These are phyloP conservation scores for Trichoderma gracile DNA, from an alignment of 2,329 filamentous ascomycete genomes.

Conservation along the genomic window DNA sequence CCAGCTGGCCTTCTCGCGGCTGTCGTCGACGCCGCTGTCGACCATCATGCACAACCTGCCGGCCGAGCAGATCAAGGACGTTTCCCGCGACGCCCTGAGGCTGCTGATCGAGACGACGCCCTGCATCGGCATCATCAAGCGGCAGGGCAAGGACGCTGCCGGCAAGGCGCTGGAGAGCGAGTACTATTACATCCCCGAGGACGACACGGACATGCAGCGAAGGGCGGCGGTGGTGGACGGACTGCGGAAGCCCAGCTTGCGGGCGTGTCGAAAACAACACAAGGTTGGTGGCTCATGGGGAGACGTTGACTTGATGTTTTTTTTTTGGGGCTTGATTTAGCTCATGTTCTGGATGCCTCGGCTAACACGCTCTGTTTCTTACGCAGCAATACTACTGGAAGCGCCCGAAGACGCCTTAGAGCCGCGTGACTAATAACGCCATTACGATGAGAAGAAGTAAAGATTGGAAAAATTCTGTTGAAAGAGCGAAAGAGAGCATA, in stretches of 20 bases:
- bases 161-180: slow-evolving; percentile 93
- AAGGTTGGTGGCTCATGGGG: slow-evolving; percentile 66
- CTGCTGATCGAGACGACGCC: slow-evolving; percentile 69
- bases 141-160: slow-evolving; percentile 93
- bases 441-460: neutral
- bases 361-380: slow-evolving; percentile 30
- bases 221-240: slow-evolving; percentile 82
- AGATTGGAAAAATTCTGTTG: neutral
- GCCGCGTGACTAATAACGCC: neutral
- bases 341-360: neutral
- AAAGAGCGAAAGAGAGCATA: neutral
- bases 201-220: slow-evolving; percentile 76
- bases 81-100: slow-evolving; percentile 66
- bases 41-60: slow-evolving; percentile 88
- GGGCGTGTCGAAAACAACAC: slow-evolving; percentile 91
- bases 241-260: slow-evolving; percentile 82
- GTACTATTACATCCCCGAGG: slow-evolving; percentile 93
- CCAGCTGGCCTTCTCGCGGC: slow-evolving; percentile 89
- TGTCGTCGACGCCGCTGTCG: slow-evolving; percentile 88
- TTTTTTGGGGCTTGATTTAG: neutral
- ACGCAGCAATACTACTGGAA: slow-evolving; percentile 71
- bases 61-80: slow-evolving; percentile 53
- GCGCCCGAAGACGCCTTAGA: slow-evolving; percentile 59
- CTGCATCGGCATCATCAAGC: slow-evolving; percentile 84
- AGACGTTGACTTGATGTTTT: neutral